phyloP scores from a whole-genome alignment of 352 stramenopile species.

The Phytophthora cajani region DNA sequence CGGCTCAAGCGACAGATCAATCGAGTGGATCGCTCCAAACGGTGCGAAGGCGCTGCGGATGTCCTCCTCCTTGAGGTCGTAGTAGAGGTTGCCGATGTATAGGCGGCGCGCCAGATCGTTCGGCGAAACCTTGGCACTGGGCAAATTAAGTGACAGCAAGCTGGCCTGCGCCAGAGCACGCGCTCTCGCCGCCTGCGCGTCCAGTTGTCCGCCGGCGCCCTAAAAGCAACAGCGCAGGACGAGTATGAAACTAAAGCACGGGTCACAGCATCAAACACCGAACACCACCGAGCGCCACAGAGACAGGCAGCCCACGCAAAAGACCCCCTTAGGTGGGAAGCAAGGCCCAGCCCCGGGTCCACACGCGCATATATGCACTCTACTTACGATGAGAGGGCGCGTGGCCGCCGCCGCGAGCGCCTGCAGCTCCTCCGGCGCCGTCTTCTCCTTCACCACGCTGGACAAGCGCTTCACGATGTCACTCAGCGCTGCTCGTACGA shows the following conservation, averaged over 20 bases:
- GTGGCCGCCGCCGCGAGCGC: slow-evolving; percentile 16
- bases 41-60: slow-evolving; percentile 70
- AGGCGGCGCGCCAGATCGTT: slow-evolving; percentile 73
- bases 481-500: slow-evolving; percentile 37
- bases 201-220: slow-evolving; percentile 42
- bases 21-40: slow-evolving; percentile 74
- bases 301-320: not conserved
- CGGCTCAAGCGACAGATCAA: slow-evolving; percentile 81
- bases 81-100: slow-evolving; percentile 86
- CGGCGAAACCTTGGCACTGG: slow-evolving; percentile 51
- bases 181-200: slow-evolving; percentile 65
- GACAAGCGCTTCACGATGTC: slow-evolving; percentile 75
- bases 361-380: slow-evolving; percentile 8
- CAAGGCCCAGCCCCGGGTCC: too few species aligned
- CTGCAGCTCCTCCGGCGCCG: slow-evolving; percentile 46
- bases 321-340: not conserved
- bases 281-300: slow-evolving; percentile 13
- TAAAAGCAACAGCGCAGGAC: slow-evolving; percentile 49
- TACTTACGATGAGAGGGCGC: slow-evolving; percentile 38
- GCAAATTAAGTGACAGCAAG: slow-evolving; percentile 67
- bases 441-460: slow-evolving; percentile 73
- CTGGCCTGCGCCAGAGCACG: slow-evolving; percentile 72
- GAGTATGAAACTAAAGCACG: slow-evolving; percentile 53
- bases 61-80: slow-evolving; percentile 84
- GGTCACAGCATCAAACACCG: slow-evolving; percentile 29